Evolutionary conservation across 2,329 filamentous ascomycete species (phyloP).

Genomic region (Tricladium varicosporioides): DNA sequence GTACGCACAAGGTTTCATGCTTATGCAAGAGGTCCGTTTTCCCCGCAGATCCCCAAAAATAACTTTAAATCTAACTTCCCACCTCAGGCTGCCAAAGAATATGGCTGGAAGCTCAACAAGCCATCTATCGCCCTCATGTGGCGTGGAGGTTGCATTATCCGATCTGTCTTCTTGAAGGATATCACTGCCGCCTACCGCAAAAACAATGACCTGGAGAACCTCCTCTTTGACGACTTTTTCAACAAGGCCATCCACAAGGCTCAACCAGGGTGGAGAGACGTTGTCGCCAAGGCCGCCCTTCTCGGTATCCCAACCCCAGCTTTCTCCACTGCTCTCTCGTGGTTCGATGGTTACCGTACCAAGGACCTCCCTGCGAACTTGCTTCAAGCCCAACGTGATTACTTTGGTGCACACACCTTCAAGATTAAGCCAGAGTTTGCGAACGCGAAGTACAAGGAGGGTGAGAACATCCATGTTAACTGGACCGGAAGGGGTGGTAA

Average conservation of each 20-base stretch:
- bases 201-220: conserved; percentile 93
- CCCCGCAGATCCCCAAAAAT: background rate
- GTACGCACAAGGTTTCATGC: conserved; percentile 99
- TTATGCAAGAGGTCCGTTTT: conserved; percentile 86
- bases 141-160: conserved; percentile 99
- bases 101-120: conserved; percentile 99
- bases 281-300: conserved; percentile 86
- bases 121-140: conserved; percentile 99
- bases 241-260: conserved; percentile 98
- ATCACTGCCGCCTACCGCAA: conserved; percentile 96
- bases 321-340: conserved; percentile 95
- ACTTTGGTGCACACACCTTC: conserved; percentile 97
- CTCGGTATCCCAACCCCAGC: conserved; percentile 95
- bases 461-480: conserved; percentile 96
- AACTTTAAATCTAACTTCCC: conserved; percentile 23
- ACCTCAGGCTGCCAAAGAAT: conserved; percentile 84
- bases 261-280: conserved; percentile 87
- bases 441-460: conserved; percentile 75
- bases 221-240: conserved; percentile 99
- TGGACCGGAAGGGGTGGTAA: conserved; percentile 98
- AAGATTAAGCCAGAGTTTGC: conserved; percentile 78
- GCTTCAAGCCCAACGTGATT: conserved; percentile 97
- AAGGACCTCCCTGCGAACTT: conserved; percentile 97
- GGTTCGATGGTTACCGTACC: conserved; percentile 98
- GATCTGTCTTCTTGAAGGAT: conserved; percentile 99